Conservation (phyloP, 179 eudicot species). For the Corrigiola litoralis region DNA sequence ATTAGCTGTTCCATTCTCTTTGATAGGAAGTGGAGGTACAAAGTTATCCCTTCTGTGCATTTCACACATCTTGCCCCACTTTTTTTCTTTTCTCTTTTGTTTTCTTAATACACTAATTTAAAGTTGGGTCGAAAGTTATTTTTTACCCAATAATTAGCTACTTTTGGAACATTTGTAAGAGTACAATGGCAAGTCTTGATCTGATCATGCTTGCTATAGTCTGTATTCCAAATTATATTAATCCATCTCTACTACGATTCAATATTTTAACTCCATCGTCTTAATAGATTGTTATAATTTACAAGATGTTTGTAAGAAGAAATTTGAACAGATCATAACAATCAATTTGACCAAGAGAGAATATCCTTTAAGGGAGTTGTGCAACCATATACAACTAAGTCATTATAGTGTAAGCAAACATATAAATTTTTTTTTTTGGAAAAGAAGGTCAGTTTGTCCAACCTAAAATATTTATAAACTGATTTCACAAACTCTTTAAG, state of each 20-base stretch:
- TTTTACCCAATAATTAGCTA: constrained; percentile 14
- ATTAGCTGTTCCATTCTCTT: constrained; percentile 29
- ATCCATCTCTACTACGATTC: too few relatives aligned
- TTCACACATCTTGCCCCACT: constrained; percentile 17
- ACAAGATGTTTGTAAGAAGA: too few relatives aligned
- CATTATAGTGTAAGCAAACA: neutral
- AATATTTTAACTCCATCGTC: too few relatives aligned
- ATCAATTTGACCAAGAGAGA: too few relatives aligned
- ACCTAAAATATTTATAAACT: too few relatives aligned
- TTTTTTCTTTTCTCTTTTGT: neutral
- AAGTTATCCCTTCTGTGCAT: constrained; percentile 27
- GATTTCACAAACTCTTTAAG: neutral
- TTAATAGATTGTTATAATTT: too few relatives aligned
- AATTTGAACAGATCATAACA: too few relatives aligned
- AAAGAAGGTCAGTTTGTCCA: too few relatives aligned
- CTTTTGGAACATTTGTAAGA: constrained; percentile 6
- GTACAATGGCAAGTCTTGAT: neutral
- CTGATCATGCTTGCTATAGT: too few relatives aligned
- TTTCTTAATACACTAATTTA: neutral
- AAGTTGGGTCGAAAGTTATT: constrained; percentile 16
- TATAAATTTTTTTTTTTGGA: neutral
- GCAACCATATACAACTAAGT: too few relatives aligned
- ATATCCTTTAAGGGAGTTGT: too few relatives aligned
- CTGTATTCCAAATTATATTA: too few relatives aligned
- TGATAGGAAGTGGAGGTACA: constrained; percentile 23